Base-by-base conservation (phyloP, 805 yeast genomes). In the Yarrowia deformans region DNA sequence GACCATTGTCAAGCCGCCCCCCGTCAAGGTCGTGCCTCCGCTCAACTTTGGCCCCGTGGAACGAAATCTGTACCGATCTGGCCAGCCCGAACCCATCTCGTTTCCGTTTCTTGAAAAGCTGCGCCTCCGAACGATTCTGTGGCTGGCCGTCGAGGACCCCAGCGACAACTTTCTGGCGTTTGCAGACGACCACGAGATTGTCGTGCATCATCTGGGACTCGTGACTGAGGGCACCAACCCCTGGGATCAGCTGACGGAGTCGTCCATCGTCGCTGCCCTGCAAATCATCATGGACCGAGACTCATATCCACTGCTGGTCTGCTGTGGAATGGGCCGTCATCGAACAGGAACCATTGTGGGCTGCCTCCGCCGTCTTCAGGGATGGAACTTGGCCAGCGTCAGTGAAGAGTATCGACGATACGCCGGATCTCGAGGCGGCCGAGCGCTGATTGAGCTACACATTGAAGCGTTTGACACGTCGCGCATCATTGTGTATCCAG, bases 281-380 rank as follows among this genome's bases (percentile, higher is more conserved):
- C 90, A 88, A 71, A 83, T 92, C 42, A 90, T 94, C 19, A 85
- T 88, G 54, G 85, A 91, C 73, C 84, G 84, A 71, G 83, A 85
- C n/a, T 87, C 88, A 76, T 91, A 91, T 75, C 98, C 99, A 0
- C 74, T 95, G 71, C 80, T 95, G 64, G 93, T 93, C 5, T 95
- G 98, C 78, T 95, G 98, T 75, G 97, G 98, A 14, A 95, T 95
- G 99, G 99, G 99, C 0, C 83, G 99, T 73, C 99, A 94, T 78
- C 83, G 99, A 72, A 93, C 98, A 0, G 99, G 99, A 0, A 93
- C 98, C 0, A 97, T 95, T 3, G 87, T 95, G 70, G 99, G 99
- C 0, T 94, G 99, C 78, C 80, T 94, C 58, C 82, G 99, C 72
- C 84, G 97, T 70, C 81, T 95, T 19, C 98, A 95, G 82, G 94